A percentile compares a stretch with the other conserved stretches of the same genome.
phyloP scores from a whole-genome alignment of 2,329 filamentous ascomycete species.

The Ophiostoma angusticollis region DNA sequence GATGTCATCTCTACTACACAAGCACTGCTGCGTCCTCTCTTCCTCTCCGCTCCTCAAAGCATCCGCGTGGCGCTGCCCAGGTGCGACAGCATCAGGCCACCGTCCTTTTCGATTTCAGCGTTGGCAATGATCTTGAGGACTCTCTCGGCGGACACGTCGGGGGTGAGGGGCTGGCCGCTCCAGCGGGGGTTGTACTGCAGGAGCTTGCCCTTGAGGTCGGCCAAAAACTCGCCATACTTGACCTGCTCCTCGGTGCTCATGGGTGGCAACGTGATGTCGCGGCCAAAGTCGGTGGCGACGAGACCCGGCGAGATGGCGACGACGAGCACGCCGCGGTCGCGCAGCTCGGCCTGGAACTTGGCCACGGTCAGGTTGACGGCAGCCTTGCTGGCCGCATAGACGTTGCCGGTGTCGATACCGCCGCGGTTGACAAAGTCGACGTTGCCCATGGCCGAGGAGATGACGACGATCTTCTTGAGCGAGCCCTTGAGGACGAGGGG shows the following conservation, averaged over 20 bases:
- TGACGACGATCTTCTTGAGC: conserved; percentile 40
- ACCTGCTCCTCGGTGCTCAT: conserved; percentile 19
- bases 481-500: conserved; percentile 38
- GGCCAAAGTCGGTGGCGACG: conserved; percentile 27
- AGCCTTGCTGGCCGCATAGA: conserved; percentile 38
- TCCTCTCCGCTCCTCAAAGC: no score
- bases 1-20: no score
- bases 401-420: conserved; percentile 21
- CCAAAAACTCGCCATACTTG: conserved; percentile 14
- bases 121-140: conserved; percentile 24
- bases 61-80: no score
- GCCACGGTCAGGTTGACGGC: conserved; percentile 38
- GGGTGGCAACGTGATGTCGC: background rate
- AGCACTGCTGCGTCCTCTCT: no score
- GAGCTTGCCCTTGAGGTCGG: conserved; percentile 20
- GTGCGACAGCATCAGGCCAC: conserved; percentile 41
- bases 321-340: conserved; percentile 37
- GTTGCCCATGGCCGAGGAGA: conserved; percentile 37
- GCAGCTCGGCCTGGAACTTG: conserved; percentile 39
- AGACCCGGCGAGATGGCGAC: conserved; percentile 38
- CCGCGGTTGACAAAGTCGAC: conserved; percentile 26
- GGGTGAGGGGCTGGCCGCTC: conserved; percentile 19
- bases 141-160: conserved; percentile 23
- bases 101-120: conserved; percentile 32
- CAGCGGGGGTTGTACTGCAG: conserved; percentile 27